These are phyloP conservation scores for Aspergillus aculeatus DNA, from an alignment of 2,329 filamentous ascomycete genomes.

Conservation along the genomic window DNA sequence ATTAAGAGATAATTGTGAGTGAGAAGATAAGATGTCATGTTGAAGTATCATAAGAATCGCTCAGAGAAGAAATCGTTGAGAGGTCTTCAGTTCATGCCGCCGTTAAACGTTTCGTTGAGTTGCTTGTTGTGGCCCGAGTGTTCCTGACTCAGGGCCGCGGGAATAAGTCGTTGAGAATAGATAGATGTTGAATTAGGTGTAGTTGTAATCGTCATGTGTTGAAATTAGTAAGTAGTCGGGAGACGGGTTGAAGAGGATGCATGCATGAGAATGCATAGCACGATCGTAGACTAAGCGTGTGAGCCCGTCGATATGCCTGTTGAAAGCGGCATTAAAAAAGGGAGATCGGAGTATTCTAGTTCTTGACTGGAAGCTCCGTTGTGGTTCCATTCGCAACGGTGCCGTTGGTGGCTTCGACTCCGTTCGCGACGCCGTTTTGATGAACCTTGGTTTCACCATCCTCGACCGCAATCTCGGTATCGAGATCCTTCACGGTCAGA, in stretches of 20 bases:
- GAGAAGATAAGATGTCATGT: conserved; percentile 31
- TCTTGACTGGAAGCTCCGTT: conserved; percentile 20
- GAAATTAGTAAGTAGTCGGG: conserved; percentile 18
- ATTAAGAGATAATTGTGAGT: neutral
- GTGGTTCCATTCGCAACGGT: conserved; percentile 18
- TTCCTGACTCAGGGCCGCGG: conserved; percentile 10
- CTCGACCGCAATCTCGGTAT: conserved; percentile 29
- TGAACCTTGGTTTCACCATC: conserved; percentile 21
- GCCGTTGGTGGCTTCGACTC: conserved; percentile 13
- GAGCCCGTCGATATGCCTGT: conserved; percentile 7
- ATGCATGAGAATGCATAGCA: neutral
- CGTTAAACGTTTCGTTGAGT: conserved; percentile 32
- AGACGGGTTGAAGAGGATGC: conserved; percentile 13
- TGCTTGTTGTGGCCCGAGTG: conserved; percentile 9
- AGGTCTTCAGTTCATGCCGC: conserved; percentile 41
- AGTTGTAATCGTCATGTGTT: conserved; percentile 6
- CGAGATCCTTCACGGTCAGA: conserved; percentile 50
- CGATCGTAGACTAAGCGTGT: conserved; percentile 13
- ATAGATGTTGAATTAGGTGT: conserved; percentile 38
- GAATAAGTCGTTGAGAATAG: conserved; percentile 36
- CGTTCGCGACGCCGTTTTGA: conserved; percentile 21
- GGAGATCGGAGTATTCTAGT: conserved; percentile 17
- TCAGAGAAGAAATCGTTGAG: conserved; percentile 43
- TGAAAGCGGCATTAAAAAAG: neutral
- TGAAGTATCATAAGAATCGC: conserved; percentile 38